Percentiles rank a stretch among this genome's conserved stretches.
Conservation (phyloP, 768 basidiomycete genomes). For the Naganishia vaughanmartiniae region DNA sequence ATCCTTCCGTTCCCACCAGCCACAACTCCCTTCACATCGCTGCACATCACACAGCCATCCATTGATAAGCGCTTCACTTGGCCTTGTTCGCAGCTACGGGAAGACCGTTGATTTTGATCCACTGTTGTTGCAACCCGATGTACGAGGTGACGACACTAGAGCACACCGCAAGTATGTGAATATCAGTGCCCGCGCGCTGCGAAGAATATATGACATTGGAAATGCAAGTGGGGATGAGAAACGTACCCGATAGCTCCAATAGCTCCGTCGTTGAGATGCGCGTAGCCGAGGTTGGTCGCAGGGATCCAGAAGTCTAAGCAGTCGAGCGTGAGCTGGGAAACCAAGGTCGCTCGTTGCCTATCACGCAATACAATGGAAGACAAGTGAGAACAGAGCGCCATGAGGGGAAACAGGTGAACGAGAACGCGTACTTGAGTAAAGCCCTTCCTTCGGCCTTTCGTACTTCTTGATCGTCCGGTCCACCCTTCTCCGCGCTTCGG, state of each 20-base stretch:
- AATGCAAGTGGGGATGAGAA: neutral
- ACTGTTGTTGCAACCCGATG: slow-evolving; percentile 47
- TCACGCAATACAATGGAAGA: neutral
- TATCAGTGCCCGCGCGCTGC: neutral
- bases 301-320: slow-evolving; percentile 85
- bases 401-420: neutral
- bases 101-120: slow-evolving; percentile 43
- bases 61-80: neutral
- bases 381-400: neutral
- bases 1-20: no score
- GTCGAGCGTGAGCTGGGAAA: slow-evolving; percentile 80
- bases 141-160: slow-evolving; percentile 46
- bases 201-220: neutral
- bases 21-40: no score
- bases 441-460: slow-evolving; percentile 65
- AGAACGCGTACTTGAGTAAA: slow-evolving; percentile 52
- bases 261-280: slow-evolving; percentile 75
- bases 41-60: no score
- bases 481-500: slow-evolving; percentile 36
- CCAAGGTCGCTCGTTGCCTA: slow-evolving; percentile 62
- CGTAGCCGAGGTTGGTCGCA: slow-evolving; percentile 71
- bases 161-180: neutral
- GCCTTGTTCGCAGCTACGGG: slow-evolving; percentile 10
- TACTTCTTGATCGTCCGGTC: slow-evolving; percentile 63
- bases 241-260: slow-evolving; percentile 81